Conservation (phyloP, 1,139 yeast species). For the Zhuliangozyma parablackwelliae region DNA sequence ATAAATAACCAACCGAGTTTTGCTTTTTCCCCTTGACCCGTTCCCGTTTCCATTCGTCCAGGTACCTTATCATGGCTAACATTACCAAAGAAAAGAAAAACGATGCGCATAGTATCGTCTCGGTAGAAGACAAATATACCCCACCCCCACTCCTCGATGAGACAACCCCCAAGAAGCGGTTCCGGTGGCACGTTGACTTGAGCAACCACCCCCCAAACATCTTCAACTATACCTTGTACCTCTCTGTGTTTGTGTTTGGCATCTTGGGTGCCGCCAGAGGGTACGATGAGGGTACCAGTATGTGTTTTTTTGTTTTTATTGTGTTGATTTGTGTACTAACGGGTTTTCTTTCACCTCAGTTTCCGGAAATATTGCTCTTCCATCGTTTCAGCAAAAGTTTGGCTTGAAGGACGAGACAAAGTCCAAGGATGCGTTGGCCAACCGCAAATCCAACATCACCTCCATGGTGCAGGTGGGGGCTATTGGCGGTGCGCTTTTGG, state of each 20-base stretch:
- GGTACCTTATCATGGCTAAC: background rate
- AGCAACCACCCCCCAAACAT: conserved; percentile 48
- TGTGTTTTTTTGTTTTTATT: conserved; percentile 3
- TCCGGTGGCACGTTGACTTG: conserved; percentile 9
- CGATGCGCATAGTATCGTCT: conserved; percentile 2
- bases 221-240: conserved; percentile 42
- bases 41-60: no score
- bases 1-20: no score
- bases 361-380: conserved; percentile 11
- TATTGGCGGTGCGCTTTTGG: conserved; percentile 52
- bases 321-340: background rate
- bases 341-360: conserved; percentile 1
- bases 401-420: conserved; percentile 43
- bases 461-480: conserved; percentile 63
- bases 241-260: conserved; percentile 52
- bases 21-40: no score
- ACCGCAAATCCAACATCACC: conserved; percentile 50
- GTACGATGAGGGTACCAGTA: conserved; percentile 50
- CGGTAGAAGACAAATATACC: conserved; percentile 4
- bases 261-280: conserved; percentile 59
- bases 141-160: background rate
- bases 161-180: conserved; percentile 3
- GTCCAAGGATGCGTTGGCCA: conserved; percentile 34
- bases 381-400: conserved; percentile 38
- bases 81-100: background rate